Conservation (phyloP, 768 basidiomycete genomes). For the Lentinula guzmanii region DNA sequence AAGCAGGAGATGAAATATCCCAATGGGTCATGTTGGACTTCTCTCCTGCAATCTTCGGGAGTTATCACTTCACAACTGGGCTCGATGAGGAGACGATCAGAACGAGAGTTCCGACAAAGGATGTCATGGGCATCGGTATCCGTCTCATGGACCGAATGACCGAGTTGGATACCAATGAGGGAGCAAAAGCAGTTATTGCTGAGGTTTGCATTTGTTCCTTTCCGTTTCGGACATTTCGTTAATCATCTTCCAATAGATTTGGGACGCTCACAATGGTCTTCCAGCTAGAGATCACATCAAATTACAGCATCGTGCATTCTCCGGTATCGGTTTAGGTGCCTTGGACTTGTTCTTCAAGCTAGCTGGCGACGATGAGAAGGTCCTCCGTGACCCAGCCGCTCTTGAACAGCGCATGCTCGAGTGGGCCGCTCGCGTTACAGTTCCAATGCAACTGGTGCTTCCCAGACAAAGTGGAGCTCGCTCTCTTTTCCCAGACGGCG, state of each 20-base stretch:
- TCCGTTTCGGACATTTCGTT: background rate
- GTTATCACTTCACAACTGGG: background rate
- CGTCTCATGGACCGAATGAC: constrained; percentile 2
- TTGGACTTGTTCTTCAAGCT: background rate
- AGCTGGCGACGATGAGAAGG: background rate
- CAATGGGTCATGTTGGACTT: constrained; percentile 8
- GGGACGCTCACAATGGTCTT: constrained; percentile 2
- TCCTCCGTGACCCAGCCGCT: constrained; percentile 1
- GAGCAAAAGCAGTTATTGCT: background rate
- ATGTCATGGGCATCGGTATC: background rate
- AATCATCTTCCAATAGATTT: background rate
- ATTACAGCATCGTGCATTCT: background rate
- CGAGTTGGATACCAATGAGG: background rate
- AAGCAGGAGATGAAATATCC: background rate
- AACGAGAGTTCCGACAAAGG: background rate
- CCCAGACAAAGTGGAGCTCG: constrained; percentile 1
- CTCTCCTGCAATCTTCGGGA: constrained; percentile 4
- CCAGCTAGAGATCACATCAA: background rate
- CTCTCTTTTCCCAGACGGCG: background rate
- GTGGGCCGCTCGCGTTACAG: background rate
- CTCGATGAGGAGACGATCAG: background rate
- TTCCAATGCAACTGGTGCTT: background rate
- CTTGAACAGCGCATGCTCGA: constrained; percentile 1
- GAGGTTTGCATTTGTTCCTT: background rate
- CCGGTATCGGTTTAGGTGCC: background rate